phyloP scores from a whole-genome alignment of 805 yeast genomes.

The Lipomyces chichibuensis region DNA sequence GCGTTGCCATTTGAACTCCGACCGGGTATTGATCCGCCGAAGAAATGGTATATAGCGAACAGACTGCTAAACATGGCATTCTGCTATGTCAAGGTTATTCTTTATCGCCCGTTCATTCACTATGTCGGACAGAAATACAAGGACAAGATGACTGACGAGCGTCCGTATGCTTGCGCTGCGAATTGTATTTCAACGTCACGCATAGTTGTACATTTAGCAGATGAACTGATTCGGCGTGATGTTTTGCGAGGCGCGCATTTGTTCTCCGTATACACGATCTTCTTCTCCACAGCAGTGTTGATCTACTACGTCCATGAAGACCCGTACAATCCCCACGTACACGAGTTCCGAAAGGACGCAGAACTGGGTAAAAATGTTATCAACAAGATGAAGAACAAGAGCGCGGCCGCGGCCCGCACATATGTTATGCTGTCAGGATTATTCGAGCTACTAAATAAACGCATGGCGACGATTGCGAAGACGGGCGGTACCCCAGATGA shows the following conservation, averaged over 20 bases:
- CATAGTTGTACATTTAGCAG: slow-evolving; percentile 76
- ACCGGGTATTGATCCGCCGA: slow-evolving; percentile 71
- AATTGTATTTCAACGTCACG: slow-evolving; percentile 85
- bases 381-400: slow-evolving; percentile 68
- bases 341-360: slow-evolving; percentile 68
- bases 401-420: slow-evolving; percentile 78
- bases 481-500: slow-evolving; percentile 15
- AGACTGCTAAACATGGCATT: slow-evolving; percentile 54
- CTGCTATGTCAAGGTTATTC: slow-evolving; percentile 71
- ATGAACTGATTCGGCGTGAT: slow-evolving; percentile 73
- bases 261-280: slow-evolving; percentile 88
- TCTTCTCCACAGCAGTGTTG: slow-evolving; percentile 84
- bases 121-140: slow-evolving; percentile 63
- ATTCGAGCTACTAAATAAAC: slow-evolving; percentile 42
- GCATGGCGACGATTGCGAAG: slow-evolving; percentile 27
- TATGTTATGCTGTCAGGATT: slow-evolving; percentile 56
- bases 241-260: slow-evolving; percentile 84
- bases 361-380: slow-evolving; percentile 78
- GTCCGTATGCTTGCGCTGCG: slow-evolving; percentile 72
- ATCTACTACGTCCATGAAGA: slow-evolving; percentile 74
- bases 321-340: slow-evolving; percentile 39
- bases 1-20: slow-evolving; percentile 69
- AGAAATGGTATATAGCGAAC: slow-evolving; percentile 70
- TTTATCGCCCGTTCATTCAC: slow-evolving; percentile 88
- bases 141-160: slow-evolving; percentile 50